Evolutionary conservation across 2,329 filamentous ascomycete species (phyloP).

Genomic region (Penicillium griseofulvum): DNA sequence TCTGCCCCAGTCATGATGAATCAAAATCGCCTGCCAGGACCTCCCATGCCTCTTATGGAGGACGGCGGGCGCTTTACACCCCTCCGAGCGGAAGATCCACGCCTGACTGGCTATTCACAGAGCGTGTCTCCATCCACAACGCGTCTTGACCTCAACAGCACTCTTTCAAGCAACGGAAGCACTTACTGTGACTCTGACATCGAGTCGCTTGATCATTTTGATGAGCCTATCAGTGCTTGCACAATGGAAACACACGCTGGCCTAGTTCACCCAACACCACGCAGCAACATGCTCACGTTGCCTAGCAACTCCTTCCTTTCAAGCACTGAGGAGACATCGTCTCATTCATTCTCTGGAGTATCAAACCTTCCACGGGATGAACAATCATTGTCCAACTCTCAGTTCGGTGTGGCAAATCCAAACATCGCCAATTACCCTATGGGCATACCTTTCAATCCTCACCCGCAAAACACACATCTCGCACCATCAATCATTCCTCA

Average conservation of each 20-base stretch:
- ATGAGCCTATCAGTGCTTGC: not conserved
- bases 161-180: not conserved
- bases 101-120: not conserved
- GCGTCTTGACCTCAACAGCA: not conserved
- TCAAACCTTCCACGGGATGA: not conserved
- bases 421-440: not conserved
- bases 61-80: not conserved
- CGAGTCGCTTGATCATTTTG: not conserved
- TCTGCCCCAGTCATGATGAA: not conserved
- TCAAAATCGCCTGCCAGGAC: not conserved
- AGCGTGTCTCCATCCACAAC: not conserved
- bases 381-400: not conserved
- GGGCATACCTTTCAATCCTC: not conserved
- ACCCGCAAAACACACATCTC: not conserved
- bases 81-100: not conserved
- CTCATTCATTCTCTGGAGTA: conserved; percentile 9
- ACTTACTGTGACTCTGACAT: not conserved
- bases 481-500: not conserved
- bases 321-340: conserved; percentile 8
- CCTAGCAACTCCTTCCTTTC: conserved; percentile 10
- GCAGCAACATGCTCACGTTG: not conserved
- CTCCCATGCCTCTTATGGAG: not conserved
- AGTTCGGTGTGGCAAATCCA: not conserved
- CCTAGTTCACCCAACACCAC: conserved; percentile 15
- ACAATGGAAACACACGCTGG: not conserved